phyloP scores from a whole-genome alignment of 495 filamentous ascomycete species.

The Xylaria curta region DNA sequence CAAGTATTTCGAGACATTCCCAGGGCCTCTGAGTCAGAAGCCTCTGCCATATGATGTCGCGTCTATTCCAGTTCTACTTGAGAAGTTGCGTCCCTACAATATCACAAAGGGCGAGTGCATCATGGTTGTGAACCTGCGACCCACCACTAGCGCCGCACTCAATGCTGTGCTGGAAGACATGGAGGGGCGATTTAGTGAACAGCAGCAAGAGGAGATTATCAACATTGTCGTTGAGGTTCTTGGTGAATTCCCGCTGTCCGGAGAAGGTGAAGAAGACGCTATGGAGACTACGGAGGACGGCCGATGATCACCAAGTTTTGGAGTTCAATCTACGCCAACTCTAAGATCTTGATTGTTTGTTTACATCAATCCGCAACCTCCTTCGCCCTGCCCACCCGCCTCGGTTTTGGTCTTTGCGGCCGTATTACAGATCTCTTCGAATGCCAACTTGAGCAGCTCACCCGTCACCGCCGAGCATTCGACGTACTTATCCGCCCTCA shows the following conservation, averaged over 20 bases:
- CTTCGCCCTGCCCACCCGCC: constrained; percentile 51
- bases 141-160: constrained; percentile 42
- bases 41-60: constrained; percentile 43
- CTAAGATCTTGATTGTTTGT: background rate
- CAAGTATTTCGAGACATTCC: constrained; percentile 47
- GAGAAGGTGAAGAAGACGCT: constrained; percentile 30
- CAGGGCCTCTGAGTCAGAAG: constrained; percentile 51
- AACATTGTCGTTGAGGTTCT: constrained; percentile 51
- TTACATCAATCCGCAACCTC: constrained; percentile 49
- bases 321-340: background rate
- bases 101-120: constrained; percentile 55
- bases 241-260: constrained; percentile 41
- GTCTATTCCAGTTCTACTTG: constrained; percentile 43
- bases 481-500: constrained; percentile 85
- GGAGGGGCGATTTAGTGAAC: constrained; percentile 50
- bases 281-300: constrained; percentile 44
- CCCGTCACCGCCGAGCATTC: constrained; percentile 92
- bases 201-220: constrained; percentile 51
- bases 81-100: constrained; percentile 45
- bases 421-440: constrained; percentile 78
- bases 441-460: constrained; percentile 72
- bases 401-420: constrained; percentile 65
- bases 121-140: constrained; percentile 54
- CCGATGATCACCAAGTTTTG: constrained; percentile 16
- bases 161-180: constrained; percentile 53